These are phyloP conservation scores for Omphalotus guepiniiformis DNA, from an alignment of 768 basidiomycete species.

Conservation along the genomic window DNA sequence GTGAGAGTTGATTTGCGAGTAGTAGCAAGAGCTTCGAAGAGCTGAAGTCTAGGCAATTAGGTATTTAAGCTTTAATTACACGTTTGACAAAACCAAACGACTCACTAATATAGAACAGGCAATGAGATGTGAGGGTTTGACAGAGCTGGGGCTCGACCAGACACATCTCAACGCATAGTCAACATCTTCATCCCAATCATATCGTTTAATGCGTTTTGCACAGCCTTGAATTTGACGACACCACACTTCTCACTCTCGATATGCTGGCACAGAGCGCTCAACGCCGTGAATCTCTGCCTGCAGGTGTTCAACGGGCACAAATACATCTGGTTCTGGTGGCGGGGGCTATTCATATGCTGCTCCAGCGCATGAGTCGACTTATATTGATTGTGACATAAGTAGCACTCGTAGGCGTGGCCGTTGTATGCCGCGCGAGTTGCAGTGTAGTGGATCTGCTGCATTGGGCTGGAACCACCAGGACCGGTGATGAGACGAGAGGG, in stretches of 20 bases:
- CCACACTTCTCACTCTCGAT: slow-evolving; percentile 62
- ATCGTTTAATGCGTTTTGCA: slow-evolving; percentile 34
- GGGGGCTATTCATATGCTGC: slow-evolving; percentile 60
- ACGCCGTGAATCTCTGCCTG: slow-evolving; percentile 35
- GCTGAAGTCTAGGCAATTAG: too few species aligned
- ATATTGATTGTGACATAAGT: slow-evolving; percentile 49
- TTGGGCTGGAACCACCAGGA: slow-evolving; percentile 11
- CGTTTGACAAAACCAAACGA: too few species aligned
- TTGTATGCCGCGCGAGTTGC: slow-evolving; percentile 40
- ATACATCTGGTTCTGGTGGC: slow-evolving; percentile 49
- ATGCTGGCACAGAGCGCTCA: slow-evolving; percentile 61
- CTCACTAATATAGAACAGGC: too few species aligned
- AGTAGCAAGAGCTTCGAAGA: too few species aligned
- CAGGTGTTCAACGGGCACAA: slow-evolving; percentile 50
- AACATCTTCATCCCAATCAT: slow-evolving; percentile 21
- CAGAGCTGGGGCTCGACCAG: too few species aligned
- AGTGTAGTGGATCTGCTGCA: slow-evolving; percentile 20
- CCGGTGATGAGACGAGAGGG: slow-evolving; percentile 47
- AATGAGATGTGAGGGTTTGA: too few species aligned
- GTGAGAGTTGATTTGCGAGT: too few species aligned
- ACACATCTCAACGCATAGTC: slow-evolving; percentile 8
- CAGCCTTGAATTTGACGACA: slow-evolving; percentile 41
- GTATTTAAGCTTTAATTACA: too few species aligned
- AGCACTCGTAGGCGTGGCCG: slow-evolving; percentile 53
- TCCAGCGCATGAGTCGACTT: slow-evolving; percentile 43